Conservation (phyloP, 345 rosid species). For the Zanthoxylum bungeanum region DNA sequence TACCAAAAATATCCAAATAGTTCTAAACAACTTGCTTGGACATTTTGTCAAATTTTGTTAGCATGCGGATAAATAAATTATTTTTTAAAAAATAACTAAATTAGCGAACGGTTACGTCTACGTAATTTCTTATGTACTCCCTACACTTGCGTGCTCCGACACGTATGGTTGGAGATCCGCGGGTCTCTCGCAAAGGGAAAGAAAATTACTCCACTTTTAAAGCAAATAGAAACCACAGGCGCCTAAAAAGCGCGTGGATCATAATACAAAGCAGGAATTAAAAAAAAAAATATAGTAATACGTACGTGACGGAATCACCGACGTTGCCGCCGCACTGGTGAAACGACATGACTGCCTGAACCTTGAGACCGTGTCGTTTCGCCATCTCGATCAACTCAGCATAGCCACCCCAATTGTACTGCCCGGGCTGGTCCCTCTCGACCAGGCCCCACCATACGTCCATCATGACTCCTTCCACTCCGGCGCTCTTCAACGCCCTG, state of each 20-base stretch:
- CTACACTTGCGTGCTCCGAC: too few relatives aligned
- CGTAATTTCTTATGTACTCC: background rate
- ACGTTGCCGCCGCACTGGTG: constrained; percentile 99
- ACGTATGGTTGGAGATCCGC: too few relatives aligned
- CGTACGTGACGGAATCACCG: constrained; percentile 90
- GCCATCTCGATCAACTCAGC: constrained; percentile 89
- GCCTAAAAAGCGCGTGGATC: too few relatives aligned
- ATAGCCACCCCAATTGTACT: constrained; percentile 95
- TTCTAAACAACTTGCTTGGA: too few relatives aligned
- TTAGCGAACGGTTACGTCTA: background rate
- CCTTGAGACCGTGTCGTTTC: constrained; percentile 79
- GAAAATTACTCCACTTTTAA: background rate
- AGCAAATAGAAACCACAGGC: background rate
- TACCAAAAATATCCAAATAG: too few relatives aligned
- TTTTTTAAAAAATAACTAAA: too few relatives aligned
- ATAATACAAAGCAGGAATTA: too few relatives aligned
- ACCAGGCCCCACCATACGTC: constrained; percentile 99
- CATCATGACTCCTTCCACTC: constrained; percentile 94
- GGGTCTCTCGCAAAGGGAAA: background rate
- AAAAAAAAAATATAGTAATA: background rate
- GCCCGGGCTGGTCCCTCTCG: constrained; percentile 79
- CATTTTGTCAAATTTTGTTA: too few relatives aligned
- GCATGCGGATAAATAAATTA: too few relatives aligned
- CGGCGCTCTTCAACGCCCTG: constrained; percentile 92
- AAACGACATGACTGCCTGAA: constrained; percentile 98